Conservation (phyloP, 805 yeast species). For the Vanderwaltozyma polyspora region DNA sequence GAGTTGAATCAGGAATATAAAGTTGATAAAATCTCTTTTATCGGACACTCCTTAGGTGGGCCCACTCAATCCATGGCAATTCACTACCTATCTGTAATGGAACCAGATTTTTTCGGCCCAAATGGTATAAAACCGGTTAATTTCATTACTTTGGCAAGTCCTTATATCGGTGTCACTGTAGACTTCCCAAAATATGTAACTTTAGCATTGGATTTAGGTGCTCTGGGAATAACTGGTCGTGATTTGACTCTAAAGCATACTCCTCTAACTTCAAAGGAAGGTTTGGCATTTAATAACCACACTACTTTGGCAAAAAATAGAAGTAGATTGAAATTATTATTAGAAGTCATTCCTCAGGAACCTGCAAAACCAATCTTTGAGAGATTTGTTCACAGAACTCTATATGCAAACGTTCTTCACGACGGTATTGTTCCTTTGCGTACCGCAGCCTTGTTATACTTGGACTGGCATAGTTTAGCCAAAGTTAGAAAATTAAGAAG, state of each 20-base stretch:
- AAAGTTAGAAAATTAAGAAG: constrained; percentile 33
- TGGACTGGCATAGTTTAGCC: constrained; percentile 72
- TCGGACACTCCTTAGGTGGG: constrained; percentile 93
- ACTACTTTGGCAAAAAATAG: constrained; percentile 3
- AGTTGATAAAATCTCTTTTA: constrained; percentile 62
- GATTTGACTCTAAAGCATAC: constrained; percentile 60
- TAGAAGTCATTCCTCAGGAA: constrained; percentile 65
- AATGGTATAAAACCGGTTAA: constrained; percentile 52
- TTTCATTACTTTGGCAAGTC: constrained; percentile 77
- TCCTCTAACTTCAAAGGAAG: constrained; percentile 22
- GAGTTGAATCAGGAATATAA: constrained; percentile 33
- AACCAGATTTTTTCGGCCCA: constrained; percentile 56
- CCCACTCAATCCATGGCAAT: constrained; percentile 83
- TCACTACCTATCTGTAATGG: constrained; percentile 50
- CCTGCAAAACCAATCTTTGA: constrained; percentile 57
- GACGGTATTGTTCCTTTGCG: constrained; percentile 95
- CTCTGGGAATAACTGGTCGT: constrained; percentile 87
- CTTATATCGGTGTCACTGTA: constrained; percentile 74
- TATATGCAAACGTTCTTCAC: constrained; percentile 80
- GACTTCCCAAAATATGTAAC: constrained; percentile 84
- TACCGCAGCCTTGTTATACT: constrained; percentile 72
- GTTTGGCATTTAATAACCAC: constrained; percentile 11
- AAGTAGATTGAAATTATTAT: constrained; percentile 38
- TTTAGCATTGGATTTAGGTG: constrained; percentile 73
- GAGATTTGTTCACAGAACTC: constrained; percentile 57